These are phyloP conservation scores for Suillus occidentalis DNA, from an alignment of 768 basidiomycete genomes.

Conservation along the genomic window DNA sequence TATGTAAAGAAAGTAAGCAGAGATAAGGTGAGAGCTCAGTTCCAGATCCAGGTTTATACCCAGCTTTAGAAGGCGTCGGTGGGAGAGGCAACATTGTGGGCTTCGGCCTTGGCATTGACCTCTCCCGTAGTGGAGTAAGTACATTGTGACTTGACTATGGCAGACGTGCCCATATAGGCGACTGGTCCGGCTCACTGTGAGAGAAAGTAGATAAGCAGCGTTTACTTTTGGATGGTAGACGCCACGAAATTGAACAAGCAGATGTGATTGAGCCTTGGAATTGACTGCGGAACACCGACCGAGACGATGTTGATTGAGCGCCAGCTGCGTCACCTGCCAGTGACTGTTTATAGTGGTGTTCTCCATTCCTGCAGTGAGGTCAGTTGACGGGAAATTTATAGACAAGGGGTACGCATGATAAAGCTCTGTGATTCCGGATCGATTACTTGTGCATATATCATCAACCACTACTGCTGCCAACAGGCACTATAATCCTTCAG, in stretches of 20 bases:
- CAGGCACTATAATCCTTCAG: neutral
- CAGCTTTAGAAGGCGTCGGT: slow-evolving; percentile 46
- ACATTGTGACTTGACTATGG: neutral
- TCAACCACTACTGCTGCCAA: neutral
- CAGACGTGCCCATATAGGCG: neutral
- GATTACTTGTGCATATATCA: neutral
- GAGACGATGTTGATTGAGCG: neutral
- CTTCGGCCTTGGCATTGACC: slow-evolving; percentile 6
- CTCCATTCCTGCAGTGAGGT: neutral
- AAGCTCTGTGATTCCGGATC: neutral
- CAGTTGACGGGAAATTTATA: neutral
- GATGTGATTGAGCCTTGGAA: neutral
- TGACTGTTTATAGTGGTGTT: neutral
- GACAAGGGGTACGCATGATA: neutral
- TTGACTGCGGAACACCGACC: neutral
- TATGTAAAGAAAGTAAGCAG: neutral
- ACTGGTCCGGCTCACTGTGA: neutral
- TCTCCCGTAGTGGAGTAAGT: neutral
- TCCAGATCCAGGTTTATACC: slow-evolving; percentile 56
- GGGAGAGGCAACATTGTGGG: slow-evolving; percentile 23
- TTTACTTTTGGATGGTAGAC: neutral
- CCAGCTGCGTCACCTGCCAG: neutral
- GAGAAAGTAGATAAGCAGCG: neutral
- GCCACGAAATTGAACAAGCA: neutral
- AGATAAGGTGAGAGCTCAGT: slow-evolving; percentile 36